These are phyloP conservation scores for Xylaria polymorpha DNA, from an alignment of 2,329 filamentous ascomycete species.

Conservation along the genomic window DNA sequence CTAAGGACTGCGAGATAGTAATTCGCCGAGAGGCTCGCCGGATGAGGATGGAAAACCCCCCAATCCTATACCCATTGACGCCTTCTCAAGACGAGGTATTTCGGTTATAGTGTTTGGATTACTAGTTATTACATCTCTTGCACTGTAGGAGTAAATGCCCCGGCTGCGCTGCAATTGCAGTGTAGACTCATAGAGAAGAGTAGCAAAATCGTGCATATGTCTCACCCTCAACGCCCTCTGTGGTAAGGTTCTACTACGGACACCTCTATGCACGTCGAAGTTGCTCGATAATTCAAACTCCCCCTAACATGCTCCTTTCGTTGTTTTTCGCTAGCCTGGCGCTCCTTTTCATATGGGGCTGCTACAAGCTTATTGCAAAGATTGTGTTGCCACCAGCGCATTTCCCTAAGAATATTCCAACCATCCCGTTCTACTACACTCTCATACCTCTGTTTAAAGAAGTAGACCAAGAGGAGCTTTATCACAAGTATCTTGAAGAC, in stretches of 20 bases:
- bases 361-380: slow-evolving; percentile 8
- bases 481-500: slow-evolving; percentile 53
- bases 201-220: not conserved
- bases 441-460: slow-evolving; percentile 57
- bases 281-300: not conserved
- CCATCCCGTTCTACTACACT: slow-evolving; percentile 58
- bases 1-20: not conserved
- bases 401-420: slow-evolving; percentile 54
- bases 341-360: slow-evolving; percentile 9
- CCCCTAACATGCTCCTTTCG: not conserved
- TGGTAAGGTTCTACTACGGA: not conserved
- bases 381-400: slow-evolving; percentile 43
- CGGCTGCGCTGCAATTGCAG: not conserved
- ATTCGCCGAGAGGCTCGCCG: not conserved
- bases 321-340: slow-evolving; percentile 1
- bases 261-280: no score
- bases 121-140: no score
- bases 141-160: not conserved
- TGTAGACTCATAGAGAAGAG: not conserved
- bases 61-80: not conserved
- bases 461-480: slow-evolving; percentile 57
- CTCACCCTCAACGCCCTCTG: not conserved
- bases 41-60: not conserved
- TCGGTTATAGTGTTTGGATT: not conserved
- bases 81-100: not conserved